Base-by-base conservation (phyloP, 140 eudicot species). In the Flaveria floridana region DNA sequence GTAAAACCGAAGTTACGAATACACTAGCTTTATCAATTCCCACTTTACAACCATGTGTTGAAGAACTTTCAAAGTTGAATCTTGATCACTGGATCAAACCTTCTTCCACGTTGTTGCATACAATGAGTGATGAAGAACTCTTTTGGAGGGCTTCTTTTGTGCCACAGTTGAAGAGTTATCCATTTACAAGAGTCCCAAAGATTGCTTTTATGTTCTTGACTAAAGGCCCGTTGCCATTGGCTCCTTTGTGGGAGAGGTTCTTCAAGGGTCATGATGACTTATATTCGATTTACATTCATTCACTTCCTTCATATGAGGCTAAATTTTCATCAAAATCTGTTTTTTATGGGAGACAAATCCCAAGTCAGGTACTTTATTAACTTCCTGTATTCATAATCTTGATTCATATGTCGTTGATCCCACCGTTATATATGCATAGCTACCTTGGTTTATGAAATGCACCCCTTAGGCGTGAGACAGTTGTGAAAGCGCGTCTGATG, bases 171-270 rank as follows among this genome's bases (percentile, higher is more conserved):
- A 85, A 80, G 58, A 83, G 51, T 76, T 91, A 88, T 71, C 97
- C 97, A 2, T 91, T 85, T 64, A 23, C 70, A 7, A 83, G 96
- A 84, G 87, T 83, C 42, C 96, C 97, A 16, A 91, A 87, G 82
- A 77, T 91, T 74, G 97, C 97, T 0, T 91, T 91, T 76, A 89
- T 91, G 97, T 91, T 91, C 91, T 91, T 91, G 96, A 86, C 97
- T 11, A 91, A 85, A 85, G 97, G 97, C 7, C 97, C 96, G 21
- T 74, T 91, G 76, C 96, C 94, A 0, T 78, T 91, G 76, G 91
- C 94, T 20, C 91, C 89, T 28, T 85, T 91, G 21, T 91, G 97
- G 97, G 96, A 87, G 82, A 91, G 96, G 84, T 91, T 91, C 51
- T 91, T 91, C 30, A 83, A 81, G 71, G 97, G 97, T 37, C 86